Percentiles rank a stretch among this genome's conserved stretches.
Evolutionary conservation across 2,329 filamentous ascomycete genomes (phyloP).

Genomic region (Verticillium klebahnii): DNA sequence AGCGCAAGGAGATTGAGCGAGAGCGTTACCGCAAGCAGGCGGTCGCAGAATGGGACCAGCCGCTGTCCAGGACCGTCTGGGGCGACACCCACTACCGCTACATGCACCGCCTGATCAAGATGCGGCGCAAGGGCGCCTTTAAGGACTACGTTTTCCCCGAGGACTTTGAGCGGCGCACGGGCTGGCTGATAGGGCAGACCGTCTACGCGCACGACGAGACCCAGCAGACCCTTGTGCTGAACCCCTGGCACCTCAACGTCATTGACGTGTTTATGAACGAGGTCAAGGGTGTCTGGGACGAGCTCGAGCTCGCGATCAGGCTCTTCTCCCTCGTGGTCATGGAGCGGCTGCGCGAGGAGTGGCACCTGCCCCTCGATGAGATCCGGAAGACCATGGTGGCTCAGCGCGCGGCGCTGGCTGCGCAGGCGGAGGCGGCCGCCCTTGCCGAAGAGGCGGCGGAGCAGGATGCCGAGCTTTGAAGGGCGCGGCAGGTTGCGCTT

Average conservation of each 20-base stretch:
- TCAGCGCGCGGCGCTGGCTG: background rate
- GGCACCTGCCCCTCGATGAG: background rate
- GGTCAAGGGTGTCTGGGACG: constrained; percentile 45
- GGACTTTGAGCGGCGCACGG: constrained; percentile 21
- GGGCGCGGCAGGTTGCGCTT: background rate
- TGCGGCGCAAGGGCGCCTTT: constrained; percentile 37
- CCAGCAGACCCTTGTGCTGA: constrained; percentile 34
- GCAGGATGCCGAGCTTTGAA: background rate
- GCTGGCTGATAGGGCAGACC: constrained; percentile 41
- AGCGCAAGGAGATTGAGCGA: background rate
- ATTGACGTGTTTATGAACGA: constrained; percentile 47
- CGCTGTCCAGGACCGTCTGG: constrained; percentile 40
- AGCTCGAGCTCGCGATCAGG: constrained; percentile 42
- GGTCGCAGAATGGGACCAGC: background rate
- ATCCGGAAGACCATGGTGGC: background rate
- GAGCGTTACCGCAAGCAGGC: background rate
- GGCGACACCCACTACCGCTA: constrained; percentile 48
- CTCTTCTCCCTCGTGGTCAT: constrained; percentile 50
- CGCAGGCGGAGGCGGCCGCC: background rate
- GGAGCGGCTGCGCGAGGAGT: constrained; percentile 33
- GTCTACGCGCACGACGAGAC: constrained; percentile 39
- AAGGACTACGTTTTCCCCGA: constrained; percentile 24
- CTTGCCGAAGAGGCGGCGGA: background rate
- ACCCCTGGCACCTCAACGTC: constrained; percentile 54
- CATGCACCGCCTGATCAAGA: constrained; percentile 46